These are phyloP conservation scores for Aaosphaeria pasadenensis DNA, from an alignment of 2,329 filamentous ascomycete species.

Conservation along the genomic window DNA sequence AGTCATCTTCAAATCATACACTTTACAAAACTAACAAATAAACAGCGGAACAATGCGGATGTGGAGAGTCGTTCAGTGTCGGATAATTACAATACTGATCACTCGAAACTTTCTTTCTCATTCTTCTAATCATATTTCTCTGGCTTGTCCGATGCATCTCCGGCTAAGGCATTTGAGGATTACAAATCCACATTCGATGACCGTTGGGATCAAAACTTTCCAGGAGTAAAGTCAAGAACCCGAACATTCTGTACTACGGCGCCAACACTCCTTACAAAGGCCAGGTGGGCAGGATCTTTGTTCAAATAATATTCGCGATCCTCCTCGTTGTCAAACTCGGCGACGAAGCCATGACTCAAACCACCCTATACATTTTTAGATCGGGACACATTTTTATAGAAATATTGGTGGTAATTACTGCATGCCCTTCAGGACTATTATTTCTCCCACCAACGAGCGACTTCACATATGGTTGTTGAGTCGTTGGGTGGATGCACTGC, in stretches of 20 bases:
- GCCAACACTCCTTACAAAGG: constrained; percentile 54
- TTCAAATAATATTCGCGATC: constrained; percentile 68
- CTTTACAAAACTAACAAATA: constrained; percentile 18
- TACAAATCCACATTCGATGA: background rate
- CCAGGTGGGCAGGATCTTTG: constrained; percentile 62
- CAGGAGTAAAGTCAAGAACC: constrained; percentile 60
- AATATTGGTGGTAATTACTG: background rate
- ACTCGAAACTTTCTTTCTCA: constrained; percentile 6
- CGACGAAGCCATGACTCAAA: constrained; percentile 67
- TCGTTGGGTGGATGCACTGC: constrained; percentile 58
- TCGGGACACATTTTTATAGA: background rate
- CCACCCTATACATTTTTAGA: constrained; percentile 44
- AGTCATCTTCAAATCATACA: constrained; percentile 43
- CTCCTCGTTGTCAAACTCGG: constrained; percentile 60
- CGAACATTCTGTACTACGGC: constrained; percentile 52
- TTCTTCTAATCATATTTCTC: constrained; percentile 7
- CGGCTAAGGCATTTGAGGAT: constrained; percentile 6
- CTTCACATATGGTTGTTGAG: constrained; percentile 60
- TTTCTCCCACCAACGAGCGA: constrained; percentile 58
- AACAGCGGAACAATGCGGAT: constrained; percentile 90
- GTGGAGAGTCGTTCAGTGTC: constrained; percentile 85
- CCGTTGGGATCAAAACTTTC: constrained; percentile 44
- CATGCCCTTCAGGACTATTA: constrained; percentile 57
- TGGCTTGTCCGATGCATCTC: constrained; percentile 21
- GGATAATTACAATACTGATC: constrained; percentile 28